These are phyloP conservation scores for Lactarius indigo DNA, from an alignment of 768 basidiomycete species.

Conservation along the genomic window DNA sequence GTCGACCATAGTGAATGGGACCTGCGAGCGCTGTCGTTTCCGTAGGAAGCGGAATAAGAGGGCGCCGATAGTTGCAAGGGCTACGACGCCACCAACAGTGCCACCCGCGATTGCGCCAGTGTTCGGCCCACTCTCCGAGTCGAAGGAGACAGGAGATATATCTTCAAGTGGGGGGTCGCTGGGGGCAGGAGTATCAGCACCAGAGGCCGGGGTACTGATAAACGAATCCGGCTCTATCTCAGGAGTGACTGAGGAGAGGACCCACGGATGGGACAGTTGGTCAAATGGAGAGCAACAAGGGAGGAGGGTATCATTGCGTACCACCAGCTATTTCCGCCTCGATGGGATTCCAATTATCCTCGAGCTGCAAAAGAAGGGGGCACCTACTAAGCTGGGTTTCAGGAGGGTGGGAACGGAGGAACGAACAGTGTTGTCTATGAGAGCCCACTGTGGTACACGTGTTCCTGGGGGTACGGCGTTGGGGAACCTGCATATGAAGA, in stretches of 20 bases:
- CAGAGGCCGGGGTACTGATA: background rate
- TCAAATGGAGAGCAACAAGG: too few relatives aligned
- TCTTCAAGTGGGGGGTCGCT: too few relatives aligned
- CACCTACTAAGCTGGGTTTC: background rate
- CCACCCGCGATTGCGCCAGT: background rate
- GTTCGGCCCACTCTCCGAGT: background rate
- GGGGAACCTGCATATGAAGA: background rate
- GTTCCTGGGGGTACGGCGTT: background rate
- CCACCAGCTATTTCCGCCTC: background rate
- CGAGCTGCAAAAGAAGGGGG: background rate
- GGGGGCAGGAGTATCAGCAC: background rate
- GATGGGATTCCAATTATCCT: background rate
- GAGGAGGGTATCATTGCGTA: background rate
- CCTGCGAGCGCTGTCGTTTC: background rate
- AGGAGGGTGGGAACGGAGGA: background rate
- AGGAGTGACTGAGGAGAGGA: background rate
- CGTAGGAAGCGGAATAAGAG: background rate
- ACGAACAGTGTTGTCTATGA: background rate
- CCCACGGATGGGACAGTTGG: background rate
- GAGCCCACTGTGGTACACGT: slow-evolving; percentile 2
- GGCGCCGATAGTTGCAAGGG: background rate
- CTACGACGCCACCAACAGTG: background rate
- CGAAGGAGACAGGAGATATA: too few relatives aligned
- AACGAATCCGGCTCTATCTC: background rate
- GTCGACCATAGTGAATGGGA: background rate